phyloP scores from a whole-genome alignment of 208 protist genomes.

The Novymonas esmeraldas region DNA sequence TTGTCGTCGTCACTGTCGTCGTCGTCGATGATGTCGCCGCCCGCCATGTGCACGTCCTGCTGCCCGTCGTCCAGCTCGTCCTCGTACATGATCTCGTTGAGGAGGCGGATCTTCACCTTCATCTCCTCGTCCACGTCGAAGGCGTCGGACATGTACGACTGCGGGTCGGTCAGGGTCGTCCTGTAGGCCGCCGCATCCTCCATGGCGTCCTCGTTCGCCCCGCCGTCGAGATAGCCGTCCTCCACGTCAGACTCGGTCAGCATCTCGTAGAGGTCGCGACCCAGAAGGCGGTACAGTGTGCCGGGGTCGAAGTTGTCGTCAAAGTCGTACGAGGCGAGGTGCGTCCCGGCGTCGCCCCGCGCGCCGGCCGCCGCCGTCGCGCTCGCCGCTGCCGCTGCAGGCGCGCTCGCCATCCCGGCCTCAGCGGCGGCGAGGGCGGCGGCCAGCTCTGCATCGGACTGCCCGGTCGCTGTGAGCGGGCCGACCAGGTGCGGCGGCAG shows the following conservation, averaged over 20 bases:
- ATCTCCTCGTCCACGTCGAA: conserved; percentile 81
- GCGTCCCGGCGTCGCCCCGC: background rate
- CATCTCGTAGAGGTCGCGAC: conserved; percentile 53
- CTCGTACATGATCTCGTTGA: conserved; percentile 90
- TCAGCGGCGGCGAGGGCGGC: conserved; percentile 21
- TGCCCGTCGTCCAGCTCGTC: conserved; percentile 87
- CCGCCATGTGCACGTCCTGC: conserved; percentile 40
- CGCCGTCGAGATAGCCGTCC: conserved; percentile 25
- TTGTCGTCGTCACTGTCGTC: conserved; percentile 19
- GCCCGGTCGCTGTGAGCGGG: conserved; percentile 35
- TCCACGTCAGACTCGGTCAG: conserved; percentile 52
- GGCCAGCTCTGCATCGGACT: conserved; percentile 23
- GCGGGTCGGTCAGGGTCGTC: conserved; percentile 26
- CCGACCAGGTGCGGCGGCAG: conserved; percentile 76
- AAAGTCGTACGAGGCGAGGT: conserved; percentile 34
- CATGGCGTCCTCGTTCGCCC: conserved; percentile 8
- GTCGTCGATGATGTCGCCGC: conserved; percentile 37
- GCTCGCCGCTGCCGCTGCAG: background rate
- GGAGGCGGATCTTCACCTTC: conserved; percentile 80
- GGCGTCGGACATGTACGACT: conserved; percentile 36
- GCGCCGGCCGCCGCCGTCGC: background rate
- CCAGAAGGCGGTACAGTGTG: conserved; percentile 43
- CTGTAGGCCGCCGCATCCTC: conserved; percentile 26
- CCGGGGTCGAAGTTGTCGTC: conserved; percentile 34
- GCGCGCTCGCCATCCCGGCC: background rate